These are phyloP conservation scores for Botrytis galanthina DNA, from an alignment of 2,329 filamentous ascomycete genomes.

Conservation along the genomic window DNA sequence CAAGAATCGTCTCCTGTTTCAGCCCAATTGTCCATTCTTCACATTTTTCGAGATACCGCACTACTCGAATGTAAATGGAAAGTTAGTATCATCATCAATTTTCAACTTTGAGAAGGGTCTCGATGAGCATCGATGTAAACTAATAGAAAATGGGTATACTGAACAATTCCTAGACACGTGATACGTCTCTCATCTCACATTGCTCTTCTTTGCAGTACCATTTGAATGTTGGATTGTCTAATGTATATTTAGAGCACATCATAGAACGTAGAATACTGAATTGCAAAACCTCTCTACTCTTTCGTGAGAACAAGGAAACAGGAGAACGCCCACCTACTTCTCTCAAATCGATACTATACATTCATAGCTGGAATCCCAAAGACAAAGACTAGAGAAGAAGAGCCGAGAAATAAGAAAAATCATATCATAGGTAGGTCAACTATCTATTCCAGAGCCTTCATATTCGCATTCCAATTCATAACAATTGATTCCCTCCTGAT, in stretches of 20 bases:
- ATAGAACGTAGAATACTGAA: background rate
- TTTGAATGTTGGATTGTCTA: background rate
- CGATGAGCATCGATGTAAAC: background rate
- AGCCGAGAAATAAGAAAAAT: background rate
- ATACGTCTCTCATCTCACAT: background rate
- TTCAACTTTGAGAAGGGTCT: background rate
- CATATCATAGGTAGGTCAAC: background rate
- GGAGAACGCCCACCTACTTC: background rate
- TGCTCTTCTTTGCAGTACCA: background rate
- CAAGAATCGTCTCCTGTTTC: background rate
- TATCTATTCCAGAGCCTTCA: background rate
- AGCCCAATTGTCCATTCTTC: background rate
- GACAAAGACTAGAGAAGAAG: background rate
- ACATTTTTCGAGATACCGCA: too few species aligned
- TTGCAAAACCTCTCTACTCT: background rate
- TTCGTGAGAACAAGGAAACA: background rate
- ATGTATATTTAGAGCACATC: background rate
- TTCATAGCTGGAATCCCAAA: background rate
- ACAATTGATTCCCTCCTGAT: background rate
- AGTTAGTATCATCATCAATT: background rate
- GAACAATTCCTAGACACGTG: background rate
- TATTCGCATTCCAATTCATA: background rate
- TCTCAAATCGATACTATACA: background rate
- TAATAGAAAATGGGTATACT: background rate
- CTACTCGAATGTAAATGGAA: background rate